Conservation (phyloP, 2,329 filamentous ascomycete genomes). For the Trichoderma koningiopsis region DNA sequence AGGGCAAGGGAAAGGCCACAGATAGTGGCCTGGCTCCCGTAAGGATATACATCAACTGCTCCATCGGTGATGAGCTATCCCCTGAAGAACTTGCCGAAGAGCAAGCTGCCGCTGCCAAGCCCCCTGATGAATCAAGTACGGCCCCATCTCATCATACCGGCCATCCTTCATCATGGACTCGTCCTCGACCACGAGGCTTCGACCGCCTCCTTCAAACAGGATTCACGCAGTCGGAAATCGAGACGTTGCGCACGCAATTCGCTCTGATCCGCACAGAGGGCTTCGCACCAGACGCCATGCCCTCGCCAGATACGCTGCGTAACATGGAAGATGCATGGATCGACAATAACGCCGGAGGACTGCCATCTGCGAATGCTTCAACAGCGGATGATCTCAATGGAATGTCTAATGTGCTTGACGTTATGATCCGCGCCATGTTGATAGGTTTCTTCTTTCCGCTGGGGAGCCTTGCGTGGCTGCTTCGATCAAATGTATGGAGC, state of each 20-base stretch:
- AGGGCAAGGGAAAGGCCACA: constrained; percentile 42
- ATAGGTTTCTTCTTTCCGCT: constrained; percentile 96
- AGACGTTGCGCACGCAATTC: constrained; percentile 85
- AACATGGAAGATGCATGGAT: constrained; percentile 89
- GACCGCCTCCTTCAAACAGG: constrained; percentile 80
- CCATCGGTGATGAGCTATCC: constrained; percentile 76
- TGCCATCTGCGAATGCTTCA: constrained; percentile 43
- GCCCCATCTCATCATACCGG: constrained; percentile 17
- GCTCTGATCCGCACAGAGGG: constrained; percentile 78
- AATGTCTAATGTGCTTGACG: constrained; percentile 66
- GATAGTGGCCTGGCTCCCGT: constrained; percentile 47
- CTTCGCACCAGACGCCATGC: constrained; percentile 88
- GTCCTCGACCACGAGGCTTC: constrained; percentile 67
- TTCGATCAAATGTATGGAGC: constrained; percentile 84
- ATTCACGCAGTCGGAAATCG: constrained; percentile 81
- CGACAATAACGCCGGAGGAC: constrained; percentile 61
- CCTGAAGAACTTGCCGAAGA: constrained; percentile 70
- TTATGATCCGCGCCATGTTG: constrained; percentile 83
- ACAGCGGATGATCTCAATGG: constrained; percentile 53
- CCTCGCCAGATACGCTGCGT: constrained; percentile 72
- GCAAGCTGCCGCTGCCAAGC: constrained; percentile 48
- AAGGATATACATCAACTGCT: constrained; percentile 89
- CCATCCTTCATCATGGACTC: constrained; percentile 34
- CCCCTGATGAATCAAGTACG: constrained; percentile 53
- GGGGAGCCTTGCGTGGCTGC: constrained; percentile 80